Percentiles rank a stretch among this genome's conserved stretches.
Conservation (phyloP, 129 eudicot species). For the Tanacetum coccineum region DNA sequence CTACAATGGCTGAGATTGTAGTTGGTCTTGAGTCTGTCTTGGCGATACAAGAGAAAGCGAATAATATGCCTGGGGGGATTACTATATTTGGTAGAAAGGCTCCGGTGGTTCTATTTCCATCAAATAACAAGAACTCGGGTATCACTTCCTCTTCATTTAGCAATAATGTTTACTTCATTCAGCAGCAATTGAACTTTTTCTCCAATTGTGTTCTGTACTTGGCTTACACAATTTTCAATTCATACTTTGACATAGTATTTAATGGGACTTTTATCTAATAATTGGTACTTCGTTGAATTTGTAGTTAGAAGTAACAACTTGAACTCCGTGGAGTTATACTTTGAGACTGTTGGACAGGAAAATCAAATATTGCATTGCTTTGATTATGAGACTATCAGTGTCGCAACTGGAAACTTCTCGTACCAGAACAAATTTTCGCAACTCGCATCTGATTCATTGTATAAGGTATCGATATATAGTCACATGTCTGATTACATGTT, state of each 20-base stretch:
- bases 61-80: neutral
- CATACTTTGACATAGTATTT: too few relatives aligned
- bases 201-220: too few relatives aligned
- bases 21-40: slow-evolving; percentile 19
- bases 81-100: neutral
- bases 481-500: neutral
- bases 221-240: too few relatives aligned
- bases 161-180: neutral
- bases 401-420: slow-evolving; percentile 18
- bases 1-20: slow-evolving; percentile 29
- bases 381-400: too few relatives aligned
- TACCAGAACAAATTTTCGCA: neutral
- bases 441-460: neutral
- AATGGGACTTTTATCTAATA: neutral
- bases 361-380: too few relatives aligned
- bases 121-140: neutral
- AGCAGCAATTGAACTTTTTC: too few relatives aligned
- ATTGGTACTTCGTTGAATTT: slow-evolving; percentile 7
- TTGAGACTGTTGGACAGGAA: too few relatives aligned
- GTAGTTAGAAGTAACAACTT: neutral
- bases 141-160: neutral
- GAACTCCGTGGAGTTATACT: slow-evolving; percentile 3
- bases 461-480: slow-evolving; percentile 12
- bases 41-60: slow-evolving; percentile 6
- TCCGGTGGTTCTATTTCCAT: neutral